Evolutionary conservation across 2,329 filamentous ascomycete genomes (phyloP).

Genomic region (Epichloe amarillans): DNA sequence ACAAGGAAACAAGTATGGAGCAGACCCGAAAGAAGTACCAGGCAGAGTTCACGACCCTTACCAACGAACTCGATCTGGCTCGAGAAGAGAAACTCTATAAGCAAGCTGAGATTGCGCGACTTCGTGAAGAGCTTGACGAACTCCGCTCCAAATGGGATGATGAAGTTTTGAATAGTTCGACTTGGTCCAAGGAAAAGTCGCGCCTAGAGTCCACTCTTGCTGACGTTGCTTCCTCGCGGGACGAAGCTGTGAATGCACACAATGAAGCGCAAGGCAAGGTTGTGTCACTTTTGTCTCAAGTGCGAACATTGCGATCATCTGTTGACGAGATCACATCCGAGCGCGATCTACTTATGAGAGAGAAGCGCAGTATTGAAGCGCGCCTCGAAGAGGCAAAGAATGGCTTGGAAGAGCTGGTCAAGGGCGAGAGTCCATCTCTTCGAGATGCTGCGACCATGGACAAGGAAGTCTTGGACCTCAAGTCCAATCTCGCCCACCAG

Average conservation of each 20-base stretch:
- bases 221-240: slow-evolving; percentile 78
- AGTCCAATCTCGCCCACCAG: slow-evolving; percentile 77
- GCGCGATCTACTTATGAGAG: slow-evolving; percentile 69
- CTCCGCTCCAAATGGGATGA: slow-evolving; percentile 95
- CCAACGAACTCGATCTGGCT: slow-evolving; percentile 84
- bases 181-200: slow-evolving; percentile 96
- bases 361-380: slow-evolving; percentile 81
- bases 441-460: slow-evolving; percentile 83
- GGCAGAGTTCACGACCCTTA: slow-evolving; percentile 75
- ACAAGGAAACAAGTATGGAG: slow-evolving; percentile 91
- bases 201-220: slow-evolving; percentile 80
- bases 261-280: slow-evolving; percentile 92
- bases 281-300: slow-evolving; percentile 78
- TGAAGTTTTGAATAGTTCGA: slow-evolving; percentile 92
- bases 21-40: slow-evolving; percentile 98
- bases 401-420: slow-evolving; percentile 75
- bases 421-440: slow-evolving; percentile 74
- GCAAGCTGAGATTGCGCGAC: slow-evolving; percentile 72
- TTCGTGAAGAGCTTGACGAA: slow-evolving; percentile 93
- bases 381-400: slow-evolving; percentile 78
- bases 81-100: slow-evolving; percentile 77
- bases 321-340: slow-evolving; percentile 80
- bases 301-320: slow-evolving; percentile 67
- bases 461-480: slow-evolving; percentile 78
- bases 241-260: slow-evolving; percentile 85